A percentile compares a stretch with the other conserved stretches of the same genome.
These are phyloP conservation scores for Trichoderma pleuroti DNA, from an alignment of 2,329 filamentous ascomycete genomes.

Conservation along the genomic window DNA sequence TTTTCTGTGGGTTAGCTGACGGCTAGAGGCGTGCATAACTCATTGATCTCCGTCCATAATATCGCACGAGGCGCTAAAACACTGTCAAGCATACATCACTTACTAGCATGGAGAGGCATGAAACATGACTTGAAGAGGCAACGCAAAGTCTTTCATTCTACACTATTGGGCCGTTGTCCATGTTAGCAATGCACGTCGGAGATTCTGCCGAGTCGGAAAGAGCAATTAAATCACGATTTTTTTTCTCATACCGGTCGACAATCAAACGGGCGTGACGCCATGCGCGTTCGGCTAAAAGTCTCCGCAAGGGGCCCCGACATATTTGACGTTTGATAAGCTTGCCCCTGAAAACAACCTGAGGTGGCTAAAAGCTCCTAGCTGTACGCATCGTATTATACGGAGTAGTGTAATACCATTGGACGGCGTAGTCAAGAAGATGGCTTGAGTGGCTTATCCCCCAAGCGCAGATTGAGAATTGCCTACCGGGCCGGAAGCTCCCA, in stretches of 20 bases:
- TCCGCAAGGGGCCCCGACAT: background rate
- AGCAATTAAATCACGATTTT: background rate
- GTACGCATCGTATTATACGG: background rate
- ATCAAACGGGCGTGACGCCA: background rate
- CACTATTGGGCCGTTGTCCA: background rate
- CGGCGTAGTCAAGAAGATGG: background rate
- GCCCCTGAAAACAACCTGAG: constrained; percentile 4
- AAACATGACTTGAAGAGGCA: background rate
- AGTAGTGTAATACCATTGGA: background rate
- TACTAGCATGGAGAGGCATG: background rate
- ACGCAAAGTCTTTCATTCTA: background rate
- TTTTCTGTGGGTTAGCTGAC: background rate
- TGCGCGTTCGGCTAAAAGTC: constrained; percentile 3
- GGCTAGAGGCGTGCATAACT: background rate
- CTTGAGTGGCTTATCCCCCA: background rate
- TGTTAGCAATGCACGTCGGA: background rate
- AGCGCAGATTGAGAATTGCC: background rate
- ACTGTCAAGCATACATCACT: background rate
- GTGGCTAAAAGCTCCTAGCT: background rate
- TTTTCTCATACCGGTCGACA: background rate
- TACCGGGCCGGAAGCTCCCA: background rate
- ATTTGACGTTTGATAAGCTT: background rate
- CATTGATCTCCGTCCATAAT: background rate
- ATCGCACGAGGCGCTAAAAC: constrained; percentile 4
- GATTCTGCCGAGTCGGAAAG: background rate